Conservation (phyloP, 1,139 yeast species). For the Blastobotrys indianensis region DNA sequence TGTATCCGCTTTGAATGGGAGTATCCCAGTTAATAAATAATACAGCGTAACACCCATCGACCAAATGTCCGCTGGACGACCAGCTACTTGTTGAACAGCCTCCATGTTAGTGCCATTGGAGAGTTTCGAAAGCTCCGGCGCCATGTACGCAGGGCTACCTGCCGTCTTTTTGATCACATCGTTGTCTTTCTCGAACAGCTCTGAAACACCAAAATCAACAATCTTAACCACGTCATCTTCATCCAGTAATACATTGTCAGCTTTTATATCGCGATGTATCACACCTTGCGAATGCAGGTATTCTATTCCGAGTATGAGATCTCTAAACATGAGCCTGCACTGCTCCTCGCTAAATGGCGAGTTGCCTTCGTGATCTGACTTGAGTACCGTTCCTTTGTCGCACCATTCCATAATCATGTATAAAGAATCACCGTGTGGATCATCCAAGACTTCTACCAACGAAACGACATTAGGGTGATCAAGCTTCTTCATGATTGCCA, state of each 20-base stretch:
- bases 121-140: slow-evolving; percentile 70
- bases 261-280: slow-evolving; percentile 91
- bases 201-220: slow-evolving; percentile 91
- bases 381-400: slow-evolving; percentile 38
- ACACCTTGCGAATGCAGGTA: slow-evolving; percentile 90
- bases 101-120: slow-evolving; percentile 18
- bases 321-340: slow-evolving; percentile 54
- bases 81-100: slow-evolving; percentile 45
- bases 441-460: slow-evolving; percentile 76
- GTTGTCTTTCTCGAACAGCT: slow-evolving; percentile 55
- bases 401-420: slow-evolving; percentile 79
- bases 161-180: slow-evolving; percentile 51
- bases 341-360: slow-evolving; percentile 34
- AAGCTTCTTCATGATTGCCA: slow-evolving; percentile 72
- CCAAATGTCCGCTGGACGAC: slow-evolving; percentile 75
- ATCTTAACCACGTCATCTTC: slow-evolving; percentile 76
- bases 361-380: slow-evolving; percentile 7
- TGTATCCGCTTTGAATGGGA: slow-evolving; percentile 36
- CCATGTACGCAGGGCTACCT: slow-evolving; percentile 80
- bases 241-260: slow-evolving; percentile 78
- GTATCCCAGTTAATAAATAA: slow-evolving; percentile 34
- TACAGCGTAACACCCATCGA: slow-evolving; percentile 64
- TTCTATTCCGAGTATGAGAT: slow-evolving; percentile 82
- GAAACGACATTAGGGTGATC: slow-evolving; percentile 79
- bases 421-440: slow-evolving; percentile 57